A percentile compares a stretch with the other conserved stretches of the same genome.
These are phyloP conservation scores for Yamadazyma diddensiae DNA, from an alignment of 1,139 yeast species.

Conservation along the genomic window DNA sequence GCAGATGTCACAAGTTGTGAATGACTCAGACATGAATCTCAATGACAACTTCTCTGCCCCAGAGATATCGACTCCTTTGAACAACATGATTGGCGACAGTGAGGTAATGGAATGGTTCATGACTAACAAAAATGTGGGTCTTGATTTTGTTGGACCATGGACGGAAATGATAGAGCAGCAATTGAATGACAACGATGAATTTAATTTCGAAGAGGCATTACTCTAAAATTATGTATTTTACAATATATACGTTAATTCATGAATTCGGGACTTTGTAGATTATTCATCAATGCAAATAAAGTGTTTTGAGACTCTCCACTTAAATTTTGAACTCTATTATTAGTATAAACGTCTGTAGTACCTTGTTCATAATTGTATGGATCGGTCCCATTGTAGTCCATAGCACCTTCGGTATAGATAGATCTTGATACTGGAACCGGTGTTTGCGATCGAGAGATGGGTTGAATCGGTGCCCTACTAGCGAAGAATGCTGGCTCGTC, in stretches of 20 bases:
- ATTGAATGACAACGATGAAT: conserved; percentile 35
- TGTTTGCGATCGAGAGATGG: too few relatives aligned
- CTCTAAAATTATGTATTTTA: conserved; percentile 1
- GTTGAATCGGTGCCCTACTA: too few relatives aligned
- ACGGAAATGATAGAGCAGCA: conserved; percentile 79
- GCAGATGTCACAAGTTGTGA: not conserved
- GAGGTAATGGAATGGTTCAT: conserved; percentile 73
- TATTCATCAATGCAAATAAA: conserved; percentile 19
- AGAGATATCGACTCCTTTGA: conserved; percentile 17
- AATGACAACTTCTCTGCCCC: conserved; percentile 1
- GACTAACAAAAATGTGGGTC: conserved; percentile 62
- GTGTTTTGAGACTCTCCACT: conserved; percentile 16
- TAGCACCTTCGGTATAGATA: not conserved
- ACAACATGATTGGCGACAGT: conserved; percentile 40
- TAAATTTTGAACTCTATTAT: conserved; percentile 14
- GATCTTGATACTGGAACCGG: not conserved
- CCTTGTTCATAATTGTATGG: conserved; percentile 1
- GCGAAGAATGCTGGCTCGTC: too few relatives aligned
- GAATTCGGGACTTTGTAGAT: conserved; percentile 17
- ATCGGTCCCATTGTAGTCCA: too few relatives aligned
- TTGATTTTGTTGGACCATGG: conserved; percentile 87
- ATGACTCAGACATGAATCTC: not conserved
- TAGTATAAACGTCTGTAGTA: conserved; percentile 8
- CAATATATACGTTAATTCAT: too few relatives aligned
- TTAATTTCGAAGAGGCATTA: conserved; percentile 26